phyloP scores from a whole-genome alignment of 2,329 filamentous ascomycete genomes.

The Lachnellula hyalina region DNA sequence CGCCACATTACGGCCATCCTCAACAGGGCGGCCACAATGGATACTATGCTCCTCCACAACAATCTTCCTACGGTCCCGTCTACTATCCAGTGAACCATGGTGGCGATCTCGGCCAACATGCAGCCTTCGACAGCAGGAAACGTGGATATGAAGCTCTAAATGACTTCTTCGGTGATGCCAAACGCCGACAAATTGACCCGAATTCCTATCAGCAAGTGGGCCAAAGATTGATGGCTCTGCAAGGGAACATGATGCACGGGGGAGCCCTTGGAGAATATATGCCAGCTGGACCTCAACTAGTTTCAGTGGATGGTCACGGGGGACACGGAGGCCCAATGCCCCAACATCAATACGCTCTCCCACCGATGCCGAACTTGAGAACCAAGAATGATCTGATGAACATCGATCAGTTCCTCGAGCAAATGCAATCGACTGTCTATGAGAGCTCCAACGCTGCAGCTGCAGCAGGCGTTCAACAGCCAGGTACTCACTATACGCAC shows the following conservation, averaged over 20 bases:
- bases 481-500: slow-evolving; percentile 61
- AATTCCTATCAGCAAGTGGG: slow-evolving; percentile 87
- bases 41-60: slow-evolving; percentile 49
- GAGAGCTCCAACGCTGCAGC: slow-evolving; percentile 83
- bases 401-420: slow-evolving; percentile 90
- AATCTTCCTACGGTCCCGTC: slow-evolving; percentile 61
- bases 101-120: slow-evolving; percentile 61
- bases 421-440: slow-evolving; percentile 94
- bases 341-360: slow-evolving; percentile 77
- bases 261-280: slow-evolving; percentile 53
- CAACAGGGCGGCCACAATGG: slow-evolving; percentile 48
- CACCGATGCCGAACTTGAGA: slow-evolving; percentile 80
- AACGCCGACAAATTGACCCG: slow-evolving; percentile 85
- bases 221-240: slow-evolving; percentile 77
- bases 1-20: slow-evolving; percentile 46
- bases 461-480: slow-evolving; percentile 69
- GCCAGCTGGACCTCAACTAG: slow-evolving; percentile 43
- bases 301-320: slow-evolving; percentile 46
- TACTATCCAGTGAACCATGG: slow-evolving; percentile 69
- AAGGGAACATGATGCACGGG: slow-evolving; percentile 60
- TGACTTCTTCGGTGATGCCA: slow-evolving; percentile 90
- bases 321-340: slow-evolving; percentile 48
- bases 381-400: slow-evolving; percentile 92
- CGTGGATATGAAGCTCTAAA: slow-evolving; percentile 84
- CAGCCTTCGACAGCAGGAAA: slow-evolving; percentile 67